Percentiles rank a stretch among this genome's conserved stretches.
These are phyloP conservation scores for Gnomoniopsis sp. DNA, from an alignment of 2,329 filamentous ascomycete species.

Conservation along the genomic window DNA sequence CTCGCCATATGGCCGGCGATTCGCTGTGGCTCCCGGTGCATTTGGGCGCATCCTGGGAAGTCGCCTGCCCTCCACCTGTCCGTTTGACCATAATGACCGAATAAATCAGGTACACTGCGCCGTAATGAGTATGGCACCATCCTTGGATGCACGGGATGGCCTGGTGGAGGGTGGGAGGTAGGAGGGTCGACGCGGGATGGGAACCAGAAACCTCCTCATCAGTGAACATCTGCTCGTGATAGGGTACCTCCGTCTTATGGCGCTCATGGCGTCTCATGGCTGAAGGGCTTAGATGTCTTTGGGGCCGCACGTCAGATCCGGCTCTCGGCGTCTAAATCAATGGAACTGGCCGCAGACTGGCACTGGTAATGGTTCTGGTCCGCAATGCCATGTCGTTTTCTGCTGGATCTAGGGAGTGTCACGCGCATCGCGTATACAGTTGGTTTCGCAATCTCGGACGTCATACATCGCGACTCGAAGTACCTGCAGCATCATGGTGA, in stretches of 20 bases:
- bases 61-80: not conserved
- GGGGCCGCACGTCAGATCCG: not conserved
- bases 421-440: not conserved
- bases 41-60: not conserved
- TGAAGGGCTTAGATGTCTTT: not conserved
- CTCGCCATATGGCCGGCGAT: slow-evolving; percentile 14
- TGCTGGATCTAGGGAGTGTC: not conserved
- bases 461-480: not conserved
- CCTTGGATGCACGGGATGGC: slow-evolving; percentile 5
- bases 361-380: too few relatives aligned
- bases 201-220: not conserved
- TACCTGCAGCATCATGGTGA: not conserved
- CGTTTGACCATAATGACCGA: not conserved
- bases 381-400: too few relatives aligned
- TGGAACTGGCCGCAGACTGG: not conserved
- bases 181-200: not conserved
- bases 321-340: not conserved
- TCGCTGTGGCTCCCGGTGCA: slow-evolving; percentile 12
- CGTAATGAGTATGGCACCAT: slow-evolving; percentile 1
- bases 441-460: not conserved
- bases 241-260: not conserved
- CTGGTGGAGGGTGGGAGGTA: not conserved
- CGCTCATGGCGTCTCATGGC: too few relatives aligned
- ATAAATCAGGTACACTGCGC: slow-evolving; percentile 11
- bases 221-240: not conserved